Base-by-base conservation (phyloP, 1,284 basidiomycete genomes). In the Trametes polyzona region DNA sequence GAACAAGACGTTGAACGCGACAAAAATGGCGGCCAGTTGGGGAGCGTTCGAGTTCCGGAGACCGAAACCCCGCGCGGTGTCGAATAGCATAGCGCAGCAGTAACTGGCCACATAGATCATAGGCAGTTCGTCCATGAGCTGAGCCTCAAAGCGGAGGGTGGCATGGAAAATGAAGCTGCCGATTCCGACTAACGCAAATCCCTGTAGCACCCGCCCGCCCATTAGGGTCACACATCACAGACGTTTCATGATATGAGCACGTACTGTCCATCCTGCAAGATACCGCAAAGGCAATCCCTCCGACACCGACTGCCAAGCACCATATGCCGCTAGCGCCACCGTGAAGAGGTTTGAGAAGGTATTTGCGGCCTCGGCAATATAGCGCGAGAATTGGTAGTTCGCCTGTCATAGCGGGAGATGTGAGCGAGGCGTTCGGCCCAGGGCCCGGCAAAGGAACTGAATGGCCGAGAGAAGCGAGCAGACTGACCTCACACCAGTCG, bases 121-220 rank as follows among this genome's bases (percentile, higher is more conserved):
- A 1, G 86, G 87, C 3, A 89, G 73, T 66, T 89, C 87, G 62
- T 89, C 87, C 5, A 84, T 84, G 37, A 88, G 80, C 63, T 88
- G 86, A 0, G 86, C 84, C 60, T 82, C 76, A 63, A 82, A 87
- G n/a, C 81, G 73, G n/a, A 89, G 73, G 0, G 86, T 87, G 1
- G 85, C 86, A 61, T 89, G 87, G 68, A 89, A 89, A 39, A 83
- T 79, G 64, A 86, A 83, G 66, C 84, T 86, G 16, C 87, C 87
- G 8, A 87, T 56, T 23, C 84, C 86, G 41, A 88, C 79, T 11
- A 88, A 69, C 21, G 75, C 81, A 50, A 87, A 77, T 9, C 83
- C 83, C 86, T 88, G 26, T 36, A 24, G 6, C 3, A 11, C 35
- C 17, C 12, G 27, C 16, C 24, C 17, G 23, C 9, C n/a, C 8